These are phyloP conservation scores for Linanthus parryae DNA, from an alignment of 148 eudicot species.

Conservation along the genomic window DNA sequence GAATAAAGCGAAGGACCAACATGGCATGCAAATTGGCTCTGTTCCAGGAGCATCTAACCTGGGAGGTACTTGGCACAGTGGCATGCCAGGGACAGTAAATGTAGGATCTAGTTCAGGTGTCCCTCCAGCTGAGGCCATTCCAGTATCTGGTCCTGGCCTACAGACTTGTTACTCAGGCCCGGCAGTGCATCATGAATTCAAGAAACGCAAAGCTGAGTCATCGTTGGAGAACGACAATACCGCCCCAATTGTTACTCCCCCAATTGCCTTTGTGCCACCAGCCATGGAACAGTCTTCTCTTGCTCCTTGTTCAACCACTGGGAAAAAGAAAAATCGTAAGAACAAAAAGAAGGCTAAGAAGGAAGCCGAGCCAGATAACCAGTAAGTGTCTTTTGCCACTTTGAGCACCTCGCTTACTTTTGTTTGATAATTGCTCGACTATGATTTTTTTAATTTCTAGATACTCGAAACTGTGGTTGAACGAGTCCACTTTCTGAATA, in stretches of 20 bases:
- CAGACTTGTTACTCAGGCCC: not conserved
- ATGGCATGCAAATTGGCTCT: not conserved
- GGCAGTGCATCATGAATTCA: constrained; percentile 20
- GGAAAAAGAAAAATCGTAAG: constrained; percentile 21
- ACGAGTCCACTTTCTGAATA: no score
- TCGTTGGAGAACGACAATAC: no score
- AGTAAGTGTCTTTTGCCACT: no score
- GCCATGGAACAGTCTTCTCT: constrained; percentile 14
- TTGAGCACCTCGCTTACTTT: no score
- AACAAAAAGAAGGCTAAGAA: constrained; percentile 31
- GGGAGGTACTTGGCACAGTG: no score
- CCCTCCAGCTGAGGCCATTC: constrained; percentile 10
- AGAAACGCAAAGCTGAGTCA: constrained; percentile 15
- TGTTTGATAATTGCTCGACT: no score
- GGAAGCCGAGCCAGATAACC: constrained; percentile 17
- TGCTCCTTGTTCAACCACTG: constrained; percentile 16
- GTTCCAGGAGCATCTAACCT: no score
- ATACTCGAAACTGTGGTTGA: no score
- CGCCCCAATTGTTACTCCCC: constrained; percentile 13
- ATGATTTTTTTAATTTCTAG: no score
- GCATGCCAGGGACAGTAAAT: constrained; percentile 10
- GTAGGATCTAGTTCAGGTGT: constrained; percentile 3
- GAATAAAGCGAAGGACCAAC: constrained; percentile 16
- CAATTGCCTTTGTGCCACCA: constrained; percentile 26
- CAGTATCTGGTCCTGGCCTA: constrained; percentile 9